Base-by-base conservation (phyloP, 257 asterid genomes). In the Datura wrightii region DNA sequence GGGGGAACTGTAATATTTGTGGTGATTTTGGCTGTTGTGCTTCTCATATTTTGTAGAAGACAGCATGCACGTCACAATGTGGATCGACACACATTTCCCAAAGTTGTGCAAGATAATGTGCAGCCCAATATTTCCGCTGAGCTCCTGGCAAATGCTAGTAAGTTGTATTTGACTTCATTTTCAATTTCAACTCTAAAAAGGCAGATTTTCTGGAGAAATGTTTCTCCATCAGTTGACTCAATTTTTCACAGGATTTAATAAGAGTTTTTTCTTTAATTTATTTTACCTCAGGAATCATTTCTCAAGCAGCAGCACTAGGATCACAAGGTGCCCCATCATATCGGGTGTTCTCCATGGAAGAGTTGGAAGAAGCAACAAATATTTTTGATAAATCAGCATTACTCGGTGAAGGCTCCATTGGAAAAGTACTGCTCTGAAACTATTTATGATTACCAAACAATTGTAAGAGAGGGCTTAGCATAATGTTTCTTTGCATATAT, bases 291-390 rank as follows among this genome's bases (percentile, higher is more conserved):
- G 97, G 93, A 89, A 86, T 84, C 71, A 86, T 92, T 48, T 90
- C 97, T 48, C 93, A 92, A 84, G 85, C 92, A 36, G 86, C 90
- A 8, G 91, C 90, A 85, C 39, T 92, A 76, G 89, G 92, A 19
- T 24, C 85, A 58, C 93, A 86, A 87, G 89, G 86, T 6, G 34
- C 86, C 7, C 92, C 92, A 7, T 58, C 90, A n/a, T 91, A 91
- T 78, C 93, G 92, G 10, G 44, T 86, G 65, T 93, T 93, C 82
- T 88, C 88, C 8, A 65, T 89, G 3, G 92, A 90, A 8, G 97
- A 93, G 93, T 85, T 93, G 24, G 87, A 88, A 87, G 93, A 87
- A 66, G 92, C 94, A n/a, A 93, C 94, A 65, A 84, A 88, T 83
- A 84, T 85, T 89, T 93, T 93, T 19, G 90, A 91, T 82, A 86